A percentile compares a stretch with the other conserved stretches of the same genome.
These are phyloP conservation scores for Globisporangium echinulatum DNA, from an alignment of 352 stramenopile genomes.

Conservation along the genomic window DNA sequence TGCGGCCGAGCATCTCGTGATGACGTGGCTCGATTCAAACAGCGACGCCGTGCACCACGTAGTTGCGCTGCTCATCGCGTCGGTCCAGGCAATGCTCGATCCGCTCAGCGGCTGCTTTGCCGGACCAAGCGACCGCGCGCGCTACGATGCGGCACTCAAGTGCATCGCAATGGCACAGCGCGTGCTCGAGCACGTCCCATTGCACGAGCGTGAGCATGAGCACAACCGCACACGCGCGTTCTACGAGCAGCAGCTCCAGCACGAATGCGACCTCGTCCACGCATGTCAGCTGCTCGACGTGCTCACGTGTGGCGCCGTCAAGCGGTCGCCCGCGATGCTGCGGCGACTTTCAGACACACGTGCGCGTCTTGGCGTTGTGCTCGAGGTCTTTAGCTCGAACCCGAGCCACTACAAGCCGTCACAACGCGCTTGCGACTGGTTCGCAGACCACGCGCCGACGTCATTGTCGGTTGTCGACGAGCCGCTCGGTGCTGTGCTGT, in stretches of 20 bases:
- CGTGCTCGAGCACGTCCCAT: constrained; percentile 24
- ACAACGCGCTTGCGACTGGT: constrained; percentile 32
- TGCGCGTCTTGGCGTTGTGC: constrained; percentile 33
- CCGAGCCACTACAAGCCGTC: constrained; percentile 59
- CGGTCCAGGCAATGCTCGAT: constrained; percentile 27
- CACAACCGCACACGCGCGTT: constrained; percentile 2
- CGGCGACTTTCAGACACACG: constrained; percentile 13
- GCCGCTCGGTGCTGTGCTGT: constrained; percentile 40
- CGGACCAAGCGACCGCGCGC: constrained; percentile 19
- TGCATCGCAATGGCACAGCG: constrained; percentile 29
- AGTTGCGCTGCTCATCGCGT: constrained; percentile 28
- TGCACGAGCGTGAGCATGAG: constrained; percentile 2
- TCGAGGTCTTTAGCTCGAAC: constrained; percentile 54
- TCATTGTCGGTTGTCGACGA: background rate
- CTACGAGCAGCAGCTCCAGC: constrained; percentile 20
- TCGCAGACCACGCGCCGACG: constrained; percentile 15
- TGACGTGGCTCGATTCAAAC: constrained; percentile 47
- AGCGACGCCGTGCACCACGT: constrained; percentile 35
- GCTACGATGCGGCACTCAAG: constrained; percentile 21
- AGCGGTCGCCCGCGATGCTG: constrained; percentile 26
- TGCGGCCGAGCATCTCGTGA: constrained; percentile 35
- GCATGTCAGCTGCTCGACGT: constrained; percentile 51
- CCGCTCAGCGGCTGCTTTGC: constrained; percentile 24
- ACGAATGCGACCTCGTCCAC: constrained; percentile 27
- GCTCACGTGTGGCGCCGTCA: constrained; percentile 48